Percentiles rank a stretch among this genome's conserved stretches.
These are phyloP conservation scores for Paecilomyces variotii DNA, from an alignment of 2,329 filamentous ascomycete species.

Conservation along the genomic window DNA sequence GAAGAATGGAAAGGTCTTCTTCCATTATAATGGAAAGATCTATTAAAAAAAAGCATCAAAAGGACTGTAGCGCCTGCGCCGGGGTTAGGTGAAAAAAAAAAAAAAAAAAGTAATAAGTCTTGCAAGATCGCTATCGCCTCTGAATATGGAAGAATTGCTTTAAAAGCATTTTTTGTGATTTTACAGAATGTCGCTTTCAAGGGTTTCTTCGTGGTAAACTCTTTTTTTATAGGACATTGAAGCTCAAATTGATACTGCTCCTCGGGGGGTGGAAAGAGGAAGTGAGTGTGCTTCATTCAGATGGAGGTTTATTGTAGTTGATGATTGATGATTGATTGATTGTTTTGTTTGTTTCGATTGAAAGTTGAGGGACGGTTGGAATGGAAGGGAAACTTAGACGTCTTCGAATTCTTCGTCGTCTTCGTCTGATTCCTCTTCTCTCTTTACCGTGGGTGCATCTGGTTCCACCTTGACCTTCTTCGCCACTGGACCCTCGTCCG, in stretches of 20 bases:
- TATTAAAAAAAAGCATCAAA: not conserved
- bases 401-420: slow-evolving; percentile 40
- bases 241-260: not conserved
- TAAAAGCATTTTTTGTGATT: not conserved
- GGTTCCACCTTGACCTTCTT: slow-evolving; percentile 39
- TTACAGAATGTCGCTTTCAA: not conserved
- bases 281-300: too few relatives aligned
- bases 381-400: slow-evolving; percentile 18
- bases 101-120: not conserved
- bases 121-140: not conserved
- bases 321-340: too few relatives aligned
- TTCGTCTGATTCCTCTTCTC: slow-evolving; percentile 33
- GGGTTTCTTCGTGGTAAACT: not conserved
- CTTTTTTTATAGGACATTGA: not conserved
- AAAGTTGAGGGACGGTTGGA: not conserved
- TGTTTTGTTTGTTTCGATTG: not conserved
- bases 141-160: not conserved
- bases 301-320: too few relatives aligned
- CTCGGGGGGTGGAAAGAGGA: slow-evolving; percentile 3
- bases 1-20: not conserved
- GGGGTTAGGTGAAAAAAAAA: not conserved
- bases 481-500: slow-evolving; percentile 29
- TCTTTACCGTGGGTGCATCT: slow-evolving; percentile 18
- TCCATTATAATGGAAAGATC: not conserved
- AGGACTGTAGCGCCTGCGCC: not conserved